Evolutionary conservation across 441 rosid genomes (phyloP).

Genomic region (Viola pubescens): DNA sequence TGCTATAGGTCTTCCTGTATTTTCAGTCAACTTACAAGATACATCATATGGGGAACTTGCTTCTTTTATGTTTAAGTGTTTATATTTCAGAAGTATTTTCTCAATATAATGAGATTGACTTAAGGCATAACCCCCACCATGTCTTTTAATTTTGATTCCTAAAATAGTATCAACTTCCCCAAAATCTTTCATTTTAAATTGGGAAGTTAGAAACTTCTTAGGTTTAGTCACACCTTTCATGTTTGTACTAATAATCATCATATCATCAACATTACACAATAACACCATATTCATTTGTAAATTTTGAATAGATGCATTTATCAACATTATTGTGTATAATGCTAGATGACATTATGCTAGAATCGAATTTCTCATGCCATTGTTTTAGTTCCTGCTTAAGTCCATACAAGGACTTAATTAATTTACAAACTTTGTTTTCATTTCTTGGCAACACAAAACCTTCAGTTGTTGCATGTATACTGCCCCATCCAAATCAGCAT

Average conservation of each 20-base stretch:
- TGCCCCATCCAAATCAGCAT: neutral
- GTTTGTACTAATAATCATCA: neutral
- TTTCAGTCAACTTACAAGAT: neutral
- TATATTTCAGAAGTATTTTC: neutral
- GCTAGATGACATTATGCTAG: neutral
- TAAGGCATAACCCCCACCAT: neutral
- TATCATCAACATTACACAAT: neutral
- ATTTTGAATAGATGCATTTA: neutral
- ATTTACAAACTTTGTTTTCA: neutral
- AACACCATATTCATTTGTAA: neutral
- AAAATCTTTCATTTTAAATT: conserved; percentile 1
- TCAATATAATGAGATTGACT: no score
- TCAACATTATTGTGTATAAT: neutral
- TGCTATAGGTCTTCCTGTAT: neutral
- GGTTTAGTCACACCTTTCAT: neutral
- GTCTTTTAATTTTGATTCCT: neutral
- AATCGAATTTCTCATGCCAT: neutral
- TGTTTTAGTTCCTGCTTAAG: neutral
- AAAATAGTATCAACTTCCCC: neutral
- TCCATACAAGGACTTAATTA: neutral
- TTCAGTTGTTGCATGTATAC: neutral
- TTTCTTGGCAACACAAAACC: neutral
- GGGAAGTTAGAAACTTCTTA: neutral
- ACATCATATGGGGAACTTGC: neutral
- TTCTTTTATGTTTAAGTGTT: neutral